Conservation (phyloP, 805 yeast genomes). For the Kuraishia hungarica region DNA sequence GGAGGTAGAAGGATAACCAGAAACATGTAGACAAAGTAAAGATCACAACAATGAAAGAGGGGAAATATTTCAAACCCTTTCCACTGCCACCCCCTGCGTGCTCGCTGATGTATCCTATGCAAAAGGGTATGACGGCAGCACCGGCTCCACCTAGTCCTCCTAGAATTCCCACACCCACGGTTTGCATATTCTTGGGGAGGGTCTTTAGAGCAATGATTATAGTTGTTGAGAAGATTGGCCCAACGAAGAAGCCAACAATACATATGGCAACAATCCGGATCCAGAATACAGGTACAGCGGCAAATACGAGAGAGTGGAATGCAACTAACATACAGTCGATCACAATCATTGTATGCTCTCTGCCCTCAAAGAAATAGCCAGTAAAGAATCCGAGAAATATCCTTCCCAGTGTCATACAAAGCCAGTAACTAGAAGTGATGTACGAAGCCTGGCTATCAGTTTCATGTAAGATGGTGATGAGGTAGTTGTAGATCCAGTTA, state of each 20-base stretch:
- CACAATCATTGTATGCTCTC: conserved; percentile 31
- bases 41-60: conserved; percentile 12
- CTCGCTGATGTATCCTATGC: conserved; percentile 43
- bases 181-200: conserved; percentile 51
- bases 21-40: conserved; percentile 14
- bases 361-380: conserved; percentile 30
- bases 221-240: conserved; percentile 60
- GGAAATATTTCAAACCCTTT: conserved; percentile 23
- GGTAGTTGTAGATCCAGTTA: conserved; percentile 41
- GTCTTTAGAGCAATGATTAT: conserved; percentile 55
- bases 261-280: conserved; percentile 28
- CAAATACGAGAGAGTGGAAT: conserved; percentile 24
- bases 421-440: conserved; percentile 44
- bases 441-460: conserved; percentile 31
- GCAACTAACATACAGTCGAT: conserved; percentile 27
- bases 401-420: conserved; percentile 41
- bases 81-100: conserved; percentile 12
- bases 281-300: conserved; percentile 14
- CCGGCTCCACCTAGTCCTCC: conserved; percentile 82
- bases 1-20: conserved; percentile 19
- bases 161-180: conserved; percentile 63
- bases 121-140: conserved; percentile 65
- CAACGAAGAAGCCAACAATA: conserved; percentile 38
- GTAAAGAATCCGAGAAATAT: conserved; percentile 38
- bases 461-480: conserved; percentile 29